Evolutionary conservation across 208 protist genomes (phyloP).

Genomic region (Leishmania turanica): DNA sequence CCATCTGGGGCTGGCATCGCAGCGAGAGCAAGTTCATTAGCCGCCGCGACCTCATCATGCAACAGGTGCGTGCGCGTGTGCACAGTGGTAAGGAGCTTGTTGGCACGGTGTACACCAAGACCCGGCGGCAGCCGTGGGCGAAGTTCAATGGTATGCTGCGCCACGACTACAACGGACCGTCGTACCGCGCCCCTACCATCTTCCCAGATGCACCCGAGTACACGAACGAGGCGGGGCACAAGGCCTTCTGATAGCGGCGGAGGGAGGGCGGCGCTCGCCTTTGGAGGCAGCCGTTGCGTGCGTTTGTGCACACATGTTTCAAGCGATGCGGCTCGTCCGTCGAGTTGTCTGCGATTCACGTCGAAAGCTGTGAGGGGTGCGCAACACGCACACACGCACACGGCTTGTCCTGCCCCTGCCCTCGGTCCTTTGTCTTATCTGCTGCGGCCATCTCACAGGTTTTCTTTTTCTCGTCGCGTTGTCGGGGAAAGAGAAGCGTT

Average conservation of each 20-base stretch:
- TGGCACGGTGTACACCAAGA: slow-evolving; percentile 81
- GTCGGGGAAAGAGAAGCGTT: not conserved
- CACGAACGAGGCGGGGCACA: slow-evolving; percentile 9
- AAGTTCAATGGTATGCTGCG: slow-evolving; percentile 84
- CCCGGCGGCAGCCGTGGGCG: slow-evolving; percentile 81
- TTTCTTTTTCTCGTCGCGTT: not conserved
- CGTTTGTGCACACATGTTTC: not conserved
- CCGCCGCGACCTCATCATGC: slow-evolving; percentile 52
- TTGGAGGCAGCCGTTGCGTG: not conserved
- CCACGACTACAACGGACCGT: slow-evolving; percentile 76
- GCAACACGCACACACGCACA: not conserved
- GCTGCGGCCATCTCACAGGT: not conserved
- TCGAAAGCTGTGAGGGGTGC: not conserved
- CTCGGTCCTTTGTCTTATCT: not conserved
- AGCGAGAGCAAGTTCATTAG: slow-evolving; percentile 87
- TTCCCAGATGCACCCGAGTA: slow-evolving; percentile 67
- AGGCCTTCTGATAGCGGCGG: slow-evolving; percentile 15
- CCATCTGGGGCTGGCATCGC: slow-evolving; percentile 87
- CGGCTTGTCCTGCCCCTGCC: not conserved
- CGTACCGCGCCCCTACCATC: slow-evolving; percentile 35
- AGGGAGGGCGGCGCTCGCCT: not conserved
- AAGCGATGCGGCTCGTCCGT: not conserved
- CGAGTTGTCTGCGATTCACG: not conserved
- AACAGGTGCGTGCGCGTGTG: slow-evolving; percentile 72
- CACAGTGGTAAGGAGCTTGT: slow-evolving; percentile 67